Conservation (phyloP, 2,329 filamentous ascomycete species). For the Tolypocladium paradoxum region DNA sequence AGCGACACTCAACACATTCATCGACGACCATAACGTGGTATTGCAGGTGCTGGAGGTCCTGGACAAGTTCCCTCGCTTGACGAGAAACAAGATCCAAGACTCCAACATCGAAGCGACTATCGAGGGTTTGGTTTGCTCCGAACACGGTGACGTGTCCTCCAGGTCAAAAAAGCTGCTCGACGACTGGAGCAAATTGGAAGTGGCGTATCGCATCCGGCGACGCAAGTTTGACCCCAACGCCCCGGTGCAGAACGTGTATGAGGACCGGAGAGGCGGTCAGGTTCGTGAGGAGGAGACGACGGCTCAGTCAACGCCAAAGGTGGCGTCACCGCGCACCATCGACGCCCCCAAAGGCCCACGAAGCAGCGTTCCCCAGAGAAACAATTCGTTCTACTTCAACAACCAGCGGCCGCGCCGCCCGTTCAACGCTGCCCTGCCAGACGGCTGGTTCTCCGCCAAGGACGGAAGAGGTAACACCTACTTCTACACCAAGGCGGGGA, state of each 20-base stretch:
- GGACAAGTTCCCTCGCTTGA: constrained; percentile 78
- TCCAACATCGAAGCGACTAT: constrained; percentile 87
- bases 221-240: constrained; percentile 71
- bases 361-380: constrained; percentile 48
- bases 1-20: constrained; percentile 72
- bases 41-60: constrained; percentile 85
- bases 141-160: constrained; percentile 64
- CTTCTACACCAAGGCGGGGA: constrained; percentile 72
- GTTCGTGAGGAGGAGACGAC: constrained; percentile 29
- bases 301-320: constrained; percentile 26
- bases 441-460: constrained; percentile 76
- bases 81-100: constrained; percentile 92
- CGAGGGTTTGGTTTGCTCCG: constrained; percentile 52
- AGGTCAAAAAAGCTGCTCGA: constrained; percentile 64
- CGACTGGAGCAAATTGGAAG: constrained; percentile 80
- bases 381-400: constrained; percentile 38
- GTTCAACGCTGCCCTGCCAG: constrained; percentile 50
- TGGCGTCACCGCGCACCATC: constrained; percentile 32
- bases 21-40: constrained; percentile 81
- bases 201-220: constrained; percentile 85
- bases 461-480: constrained; percentile 65
- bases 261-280: constrained; percentile 45
- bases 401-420: constrained; percentile 42
- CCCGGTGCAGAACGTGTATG: constrained; percentile 43
- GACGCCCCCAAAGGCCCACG: constrained; percentile 47